These are phyloP conservation scores for Dicorynia guianensis DNA, from an alignment of 306 rosid species.

Conservation along the genomic window DNA sequence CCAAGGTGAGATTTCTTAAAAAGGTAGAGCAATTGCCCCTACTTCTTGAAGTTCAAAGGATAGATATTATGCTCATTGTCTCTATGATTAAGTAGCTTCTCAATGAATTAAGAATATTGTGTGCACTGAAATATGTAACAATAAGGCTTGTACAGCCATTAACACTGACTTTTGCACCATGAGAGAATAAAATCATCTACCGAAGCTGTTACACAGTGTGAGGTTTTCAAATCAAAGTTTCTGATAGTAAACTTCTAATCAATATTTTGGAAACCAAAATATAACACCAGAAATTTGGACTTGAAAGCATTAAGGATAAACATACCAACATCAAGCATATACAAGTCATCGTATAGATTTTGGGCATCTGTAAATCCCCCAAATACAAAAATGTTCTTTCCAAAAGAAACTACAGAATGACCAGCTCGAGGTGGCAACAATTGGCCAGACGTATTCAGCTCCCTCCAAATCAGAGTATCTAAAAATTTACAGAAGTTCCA, in stretches of 20 bases:
- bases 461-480: slow-evolving; percentile 95
- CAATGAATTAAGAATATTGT: slow-evolving; percentile 4
- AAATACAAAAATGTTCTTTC: slow-evolving; percentile 85
- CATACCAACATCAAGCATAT: slow-evolving; percentile 91
- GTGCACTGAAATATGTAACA: not conserved
- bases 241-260: slow-evolving; percentile 12
- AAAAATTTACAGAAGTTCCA: slow-evolving; percentile 44
- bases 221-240: not conserved
- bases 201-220: slow-evolving; percentile 7
- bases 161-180: slow-evolving; percentile 25
- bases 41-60: slow-evolving; percentile 18
- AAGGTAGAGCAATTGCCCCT: not conserved
- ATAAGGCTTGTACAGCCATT: slow-evolving; percentile 16
- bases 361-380: slow-evolving; percentile 98
- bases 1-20: not conserved
- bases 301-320: slow-evolving; percentile 14
- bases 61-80: slow-evolving; percentile 8
- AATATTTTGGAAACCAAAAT: slow-evolving; percentile 15
- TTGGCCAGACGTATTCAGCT: slow-evolving; percentile 85
- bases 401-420: slow-evolving; percentile 87
- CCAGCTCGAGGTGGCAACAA: slow-evolving; percentile 92
- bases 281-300: slow-evolving; percentile 6
- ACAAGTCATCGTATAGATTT: slow-evolving; percentile 88
- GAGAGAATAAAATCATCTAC: slow-evolving; percentile 27
- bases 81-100: slow-evolving; percentile 20